Percentiles rank a stretch among this genome's conserved stretches.
phyloP scores from a whole-genome alignment of 768 basidiomycete genomes.

The Gymnopilus dilepis region DNA sequence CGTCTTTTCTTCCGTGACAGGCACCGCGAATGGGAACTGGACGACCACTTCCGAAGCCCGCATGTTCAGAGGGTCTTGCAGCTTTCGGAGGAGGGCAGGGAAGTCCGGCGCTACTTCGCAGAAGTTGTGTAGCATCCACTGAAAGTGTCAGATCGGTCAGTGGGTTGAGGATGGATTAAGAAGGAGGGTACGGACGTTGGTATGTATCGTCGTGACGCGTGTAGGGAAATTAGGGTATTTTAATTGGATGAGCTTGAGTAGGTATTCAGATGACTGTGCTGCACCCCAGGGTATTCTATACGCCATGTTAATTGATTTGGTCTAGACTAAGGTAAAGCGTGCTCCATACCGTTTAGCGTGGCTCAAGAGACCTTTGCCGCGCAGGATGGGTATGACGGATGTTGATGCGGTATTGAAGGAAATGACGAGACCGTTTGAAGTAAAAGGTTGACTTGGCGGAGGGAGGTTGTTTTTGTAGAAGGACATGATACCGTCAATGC shows the following conservation, averaged over 20 bases:
- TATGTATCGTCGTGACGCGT: slow-evolving; percentile 76
- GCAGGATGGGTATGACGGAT: slow-evolving; percentile 85
- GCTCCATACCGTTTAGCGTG: slow-evolving; percentile 77
- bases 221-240: slow-evolving; percentile 95
- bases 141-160: not conserved
- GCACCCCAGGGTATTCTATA: slow-evolving; percentile 93
- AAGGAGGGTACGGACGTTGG: slow-evolving; percentile 56
- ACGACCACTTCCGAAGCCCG: slow-evolving; percentile 72
- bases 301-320: not conserved
- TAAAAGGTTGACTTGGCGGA: slow-evolving; percentile 41
- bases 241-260: slow-evolving; percentile 91
- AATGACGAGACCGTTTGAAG: slow-evolving; percentile 80
- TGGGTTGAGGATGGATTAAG: not conserved
- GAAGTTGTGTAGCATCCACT: slow-evolving; percentile 93
- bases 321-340: not conserved
- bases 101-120: slow-evolving; percentile 88
- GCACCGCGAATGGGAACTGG: slow-evolving; percentile 84
- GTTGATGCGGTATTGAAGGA: slow-evolving; percentile 94
- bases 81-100: slow-evolving; percentile 59
- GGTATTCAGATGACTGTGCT: slow-evolving; percentile 87
- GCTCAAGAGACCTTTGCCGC: slow-evolving; percentile 83
- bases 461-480: slow-evolving; percentile 81
- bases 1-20: slow-evolving; percentile 79
- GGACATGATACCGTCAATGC: slow-evolving; percentile 90
- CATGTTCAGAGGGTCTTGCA: slow-evolving; percentile 72